Percentiles rank a stretch among this genome's conserved stretches.
Evolutionary conservation across 768 basidiomycete genomes (phyloP).

Genomic region (Lentinula sp.): DNA sequence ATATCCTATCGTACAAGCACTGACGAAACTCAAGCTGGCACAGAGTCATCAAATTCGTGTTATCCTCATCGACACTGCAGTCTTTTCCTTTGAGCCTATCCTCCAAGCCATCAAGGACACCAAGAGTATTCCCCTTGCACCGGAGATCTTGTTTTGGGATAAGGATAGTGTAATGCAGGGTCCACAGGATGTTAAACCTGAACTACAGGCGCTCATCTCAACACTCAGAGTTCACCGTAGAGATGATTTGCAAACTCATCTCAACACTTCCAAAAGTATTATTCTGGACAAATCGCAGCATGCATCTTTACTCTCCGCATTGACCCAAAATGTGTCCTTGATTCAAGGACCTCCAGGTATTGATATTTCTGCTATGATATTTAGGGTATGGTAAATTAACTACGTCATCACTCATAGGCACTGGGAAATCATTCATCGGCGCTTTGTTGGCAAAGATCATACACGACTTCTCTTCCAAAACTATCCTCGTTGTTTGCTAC

Average conservation of each 20-base stretch:
- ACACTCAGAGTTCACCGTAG: slow-evolving; percentile 24
- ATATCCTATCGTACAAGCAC: slow-evolving; percentile 26
- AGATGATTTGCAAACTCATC: slow-evolving; percentile 32
- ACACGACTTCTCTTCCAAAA: slow-evolving; percentile 39
- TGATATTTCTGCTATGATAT: background rate
- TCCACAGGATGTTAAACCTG: slow-evolving; percentile 13
- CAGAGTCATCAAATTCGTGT: slow-evolving; percentile 30
- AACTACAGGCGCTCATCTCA: slow-evolving; percentile 12
- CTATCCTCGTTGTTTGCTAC: slow-evolving; percentile 64
- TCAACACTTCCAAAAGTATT: slow-evolving; percentile 33
- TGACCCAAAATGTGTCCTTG: slow-evolving; percentile 51
- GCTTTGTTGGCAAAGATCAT: slow-evolving; percentile 58
- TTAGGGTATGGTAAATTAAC: background rate
- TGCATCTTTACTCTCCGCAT: slow-evolving; percentile 38
- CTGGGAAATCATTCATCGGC: slow-evolving; percentile 72
- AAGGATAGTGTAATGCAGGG: slow-evolving; percentile 12
- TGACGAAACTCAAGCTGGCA: slow-evolving; percentile 34
- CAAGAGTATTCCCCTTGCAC: slow-evolving; percentile 35
- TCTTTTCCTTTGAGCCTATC: slow-evolving; percentile 61
- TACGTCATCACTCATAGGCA: slow-evolving; percentile 34
- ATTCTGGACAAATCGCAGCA: slow-evolving; percentile 47
- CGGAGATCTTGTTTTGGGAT: slow-evolving; percentile 52
- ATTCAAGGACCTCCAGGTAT: slow-evolving; percentile 71
- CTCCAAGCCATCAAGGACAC: slow-evolving; percentile 47
- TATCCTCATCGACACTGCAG: slow-evolving; percentile 53